Base-by-base conservation (phyloP, 179 eudicot genomes). In the Dionaea muscipula region DNA sequence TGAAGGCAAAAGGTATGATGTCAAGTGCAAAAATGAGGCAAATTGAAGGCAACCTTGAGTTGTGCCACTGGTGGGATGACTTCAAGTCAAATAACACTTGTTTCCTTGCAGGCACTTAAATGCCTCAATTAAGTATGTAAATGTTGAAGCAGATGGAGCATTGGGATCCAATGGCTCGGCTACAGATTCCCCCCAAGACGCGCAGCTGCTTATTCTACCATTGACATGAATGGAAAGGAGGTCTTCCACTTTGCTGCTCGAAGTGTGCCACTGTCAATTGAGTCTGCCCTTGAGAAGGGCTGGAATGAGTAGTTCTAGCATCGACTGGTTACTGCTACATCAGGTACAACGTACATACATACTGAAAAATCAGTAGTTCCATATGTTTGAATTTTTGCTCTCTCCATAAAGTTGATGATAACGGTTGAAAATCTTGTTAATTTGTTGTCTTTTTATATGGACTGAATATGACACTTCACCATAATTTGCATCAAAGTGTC, bases 301-400 rank as follows among this genome's bases (percentile, higher is more conserved):
- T 35, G 98, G 94, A 54, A 69, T 91, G 20, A 67, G 57, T 44
- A 43, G 61, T 16, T 90, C 95, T 41, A 65, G 46, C 61, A 73
- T 90, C 60, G 97, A 90, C 55, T 90, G 97, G 97, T 61, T 90
- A 61, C 76, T 90, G 41, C 81, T 90, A 35, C 97, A 90, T 75
- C 97, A 90, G 94, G 97, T 86, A 79, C 50, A 10, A 6, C 37
- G 10, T 51, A 14, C 22, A n/a, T n/a, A n/a, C n/a, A n/a, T n/a
- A n/a, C n/a, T n/a, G n/a, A n/a, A n/a, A n/a, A n/a, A n/a, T n/a
- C n/a, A n/a, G n/a, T n/a, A n/a, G n/a, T n/a, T n/a, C n/a, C n/a
- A n/a, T n/a, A n/a, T n/a, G n/a, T n/a, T n/a, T n/a, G n/a, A n/a
- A n/a, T n/a, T n/a, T n/a, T n/a, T n/a, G n/a, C n/a, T n/a, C n/a